These are phyloP conservation scores for Lactarius sp. DNA, from an alignment of 768 basidiomycete genomes.

Conservation along the genomic window DNA sequence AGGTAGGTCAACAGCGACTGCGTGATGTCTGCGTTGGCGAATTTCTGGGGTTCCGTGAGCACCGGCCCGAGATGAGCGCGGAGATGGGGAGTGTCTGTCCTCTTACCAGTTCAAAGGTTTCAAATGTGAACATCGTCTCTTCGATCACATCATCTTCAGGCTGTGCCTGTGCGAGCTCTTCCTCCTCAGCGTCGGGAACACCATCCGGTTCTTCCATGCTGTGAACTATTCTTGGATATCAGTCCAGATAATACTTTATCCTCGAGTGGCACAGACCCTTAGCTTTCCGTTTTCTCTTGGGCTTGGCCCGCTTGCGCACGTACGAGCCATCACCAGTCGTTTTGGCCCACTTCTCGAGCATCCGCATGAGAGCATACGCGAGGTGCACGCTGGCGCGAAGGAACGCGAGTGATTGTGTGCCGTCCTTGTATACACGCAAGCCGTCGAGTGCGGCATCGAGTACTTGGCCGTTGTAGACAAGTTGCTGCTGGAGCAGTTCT, in stretches of 20 bases:
- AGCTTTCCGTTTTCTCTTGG: conserved; percentile 42
- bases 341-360: conserved; percentile 88
- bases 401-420: conserved; percentile 73
- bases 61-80: not conserved
- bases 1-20: conserved; percentile 82
- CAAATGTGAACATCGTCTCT: conserved; percentile 90
- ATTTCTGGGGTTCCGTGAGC: conserved; percentile 55
- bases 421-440: conserved; percentile 72
- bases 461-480: conserved; percentile 94
- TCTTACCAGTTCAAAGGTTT: conserved; percentile 81
- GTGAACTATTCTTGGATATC: conserved; percentile 8
- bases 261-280: conserved; percentile 26
- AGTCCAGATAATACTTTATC: not conserved
- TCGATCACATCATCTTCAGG: conserved; percentile 46
- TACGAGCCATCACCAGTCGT: conserved; percentile 51
- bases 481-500: conserved; percentile 75
- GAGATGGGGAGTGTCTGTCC: conserved; percentile 19
- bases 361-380: conserved; percentile 76
- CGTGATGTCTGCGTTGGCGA: conserved; percentile 81
- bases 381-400: conserved; percentile 84
- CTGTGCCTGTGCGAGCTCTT: conserved; percentile 52
- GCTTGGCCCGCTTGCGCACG: conserved; percentile 68
- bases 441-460: conserved; percentile 83
- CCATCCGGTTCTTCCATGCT: conserved; percentile 36
- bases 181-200: conserved; percentile 63